These are phyloP conservation scores for Hemileccinum rubropunctum DNA, from an alignment of 768 basidiomycete genomes.

Conservation along the genomic window DNA sequence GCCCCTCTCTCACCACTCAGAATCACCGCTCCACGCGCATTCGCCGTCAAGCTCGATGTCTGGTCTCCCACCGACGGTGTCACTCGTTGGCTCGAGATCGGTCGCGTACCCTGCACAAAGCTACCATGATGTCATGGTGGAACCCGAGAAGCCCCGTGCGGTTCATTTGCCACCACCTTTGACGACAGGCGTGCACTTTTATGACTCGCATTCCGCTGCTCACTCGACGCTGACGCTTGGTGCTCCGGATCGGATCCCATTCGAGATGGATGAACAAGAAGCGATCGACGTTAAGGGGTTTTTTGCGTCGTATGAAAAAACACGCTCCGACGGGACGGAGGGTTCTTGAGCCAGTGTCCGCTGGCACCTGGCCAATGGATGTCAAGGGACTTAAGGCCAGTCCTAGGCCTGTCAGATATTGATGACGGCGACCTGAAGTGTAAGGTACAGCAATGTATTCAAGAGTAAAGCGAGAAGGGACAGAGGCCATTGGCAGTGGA, in stretches of 20 bases:
- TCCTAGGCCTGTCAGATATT: too few species aligned
- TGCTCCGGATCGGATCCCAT: constrained; percentile 10
- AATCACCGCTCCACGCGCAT: constrained; percentile 2
- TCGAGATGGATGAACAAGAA: constrained; percentile 58
- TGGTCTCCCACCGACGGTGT: constrained; percentile 4
- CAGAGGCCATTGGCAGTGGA: too few species aligned
- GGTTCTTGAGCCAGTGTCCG: too few species aligned
- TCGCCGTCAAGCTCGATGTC: constrained; percentile 1
- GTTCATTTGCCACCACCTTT: not conserved
- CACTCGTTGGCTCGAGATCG: not conserved
- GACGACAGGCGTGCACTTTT: not conserved
- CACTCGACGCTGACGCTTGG: not conserved
- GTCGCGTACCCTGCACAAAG: too few species aligned
- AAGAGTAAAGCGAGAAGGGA: too few species aligned
- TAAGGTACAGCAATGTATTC: too few species aligned
- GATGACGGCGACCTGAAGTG: too few species aligned
- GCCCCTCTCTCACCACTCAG: constrained; percentile 8
- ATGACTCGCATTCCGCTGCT: not conserved
- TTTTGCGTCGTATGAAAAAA: too few species aligned
- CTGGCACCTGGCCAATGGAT: too few species aligned
- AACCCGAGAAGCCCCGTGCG: not conserved
- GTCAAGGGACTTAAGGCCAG: too few species aligned
- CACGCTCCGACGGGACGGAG: too few species aligned
- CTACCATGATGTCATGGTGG: constrained; percentile 8
- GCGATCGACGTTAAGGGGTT: constrained; percentile 58